phyloP scores from a whole-genome alignment of 441 rosid species.

The Viola pubescens region DNA sequence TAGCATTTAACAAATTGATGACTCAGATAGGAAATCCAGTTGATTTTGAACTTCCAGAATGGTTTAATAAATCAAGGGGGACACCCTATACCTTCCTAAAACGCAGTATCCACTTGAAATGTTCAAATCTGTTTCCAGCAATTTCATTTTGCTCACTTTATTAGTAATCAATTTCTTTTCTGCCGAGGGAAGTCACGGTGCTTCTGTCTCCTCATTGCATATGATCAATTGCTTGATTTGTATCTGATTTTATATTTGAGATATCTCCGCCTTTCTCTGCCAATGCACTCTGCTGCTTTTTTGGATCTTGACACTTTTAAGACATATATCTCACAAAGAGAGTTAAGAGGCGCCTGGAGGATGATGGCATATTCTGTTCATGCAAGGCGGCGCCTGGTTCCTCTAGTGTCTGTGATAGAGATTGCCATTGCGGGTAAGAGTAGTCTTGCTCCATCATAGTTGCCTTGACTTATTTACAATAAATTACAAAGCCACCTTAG shows the following conservation, averaged over 20 bases:
- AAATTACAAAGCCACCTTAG: background rate
- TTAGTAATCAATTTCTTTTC: background rate
- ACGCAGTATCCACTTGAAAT: slow-evolving; percentile 70
- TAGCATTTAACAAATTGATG: slow-evolving; percentile 55
- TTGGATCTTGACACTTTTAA: slow-evolving; percentile 37
- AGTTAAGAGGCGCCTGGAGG: slow-evolving; percentile 63
- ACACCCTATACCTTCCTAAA: slow-evolving; percentile 54
- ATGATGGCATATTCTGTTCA: slow-evolving; percentile 97
- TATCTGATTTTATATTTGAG: background rate
- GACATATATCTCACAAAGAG: slow-evolving; percentile 81
- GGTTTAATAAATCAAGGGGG: slow-evolving; percentile 59
- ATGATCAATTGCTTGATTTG: background rate
- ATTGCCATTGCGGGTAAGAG: slow-evolving; percentile 96
- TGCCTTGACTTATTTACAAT: background rate
- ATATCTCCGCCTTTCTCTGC: background rate
- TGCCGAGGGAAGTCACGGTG: background rate
- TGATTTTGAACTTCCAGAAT: slow-evolving; percentile 87
- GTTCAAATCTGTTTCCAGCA: background rate
- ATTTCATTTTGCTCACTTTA: slow-evolving; percentile 5
- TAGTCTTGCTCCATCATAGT: slow-evolving; percentile 5
- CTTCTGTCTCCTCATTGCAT: background rate
- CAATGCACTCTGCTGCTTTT: slow-evolving; percentile 7
- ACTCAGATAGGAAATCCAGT: slow-evolving; percentile 50
- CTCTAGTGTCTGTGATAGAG: slow-evolving; percentile 62
- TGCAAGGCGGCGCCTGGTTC: slow-evolving; percentile 61